Base-by-base conservation (phyloP, 495 filamentous ascomycete species). In the Lasiosphaeria hispida region DNA sequence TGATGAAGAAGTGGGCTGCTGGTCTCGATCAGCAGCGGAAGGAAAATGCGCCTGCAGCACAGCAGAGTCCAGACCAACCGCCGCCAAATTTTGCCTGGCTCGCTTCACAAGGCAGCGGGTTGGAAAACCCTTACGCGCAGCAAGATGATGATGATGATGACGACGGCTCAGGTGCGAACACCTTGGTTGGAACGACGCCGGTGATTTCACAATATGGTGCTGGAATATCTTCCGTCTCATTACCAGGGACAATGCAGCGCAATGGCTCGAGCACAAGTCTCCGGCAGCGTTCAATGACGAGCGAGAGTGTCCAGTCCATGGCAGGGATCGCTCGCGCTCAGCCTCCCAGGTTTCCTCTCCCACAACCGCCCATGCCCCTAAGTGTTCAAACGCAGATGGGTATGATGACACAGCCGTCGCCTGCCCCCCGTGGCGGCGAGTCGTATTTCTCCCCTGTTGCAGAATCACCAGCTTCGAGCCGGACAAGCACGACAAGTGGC, bases 391-490 rank as follows among this genome's bases (percentile, higher is more conserved):
- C 92, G 2, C 84, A 89, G 62, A 52, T 50, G 17, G 45, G 53
- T 6, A 73, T 81, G 55, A 72, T 48, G 2, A 30, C 18, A 42
- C 67, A 59, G 43, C 67, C 62, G 55, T 82, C 67, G 66, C 74
- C 72, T 60, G 76, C 68, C 77, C 80, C 53, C 73, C 86, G 63
- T 39, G 65, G 53, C 14, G 79, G 80, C 23, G 84, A 87, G 47
- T 96, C 92, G 7, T 97, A 96, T 69, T 98, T 98, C 70, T 97
- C 93, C 0, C 94, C 94, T 1, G 81, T 85, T 9, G 82, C 80
- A 10, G 92, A 97, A 55, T 92, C 92, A 1, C 91, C 94, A 15
- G 83, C 80, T 10, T 95, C 91, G 1, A 88, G 87, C 6, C 83
- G 92, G 45, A 91, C 90, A 7, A 96, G 88, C 72, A 78, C 75